Conservation (phyloP, 139 green algal genomes). For the Chlamydomonas eustigma region DNA sequence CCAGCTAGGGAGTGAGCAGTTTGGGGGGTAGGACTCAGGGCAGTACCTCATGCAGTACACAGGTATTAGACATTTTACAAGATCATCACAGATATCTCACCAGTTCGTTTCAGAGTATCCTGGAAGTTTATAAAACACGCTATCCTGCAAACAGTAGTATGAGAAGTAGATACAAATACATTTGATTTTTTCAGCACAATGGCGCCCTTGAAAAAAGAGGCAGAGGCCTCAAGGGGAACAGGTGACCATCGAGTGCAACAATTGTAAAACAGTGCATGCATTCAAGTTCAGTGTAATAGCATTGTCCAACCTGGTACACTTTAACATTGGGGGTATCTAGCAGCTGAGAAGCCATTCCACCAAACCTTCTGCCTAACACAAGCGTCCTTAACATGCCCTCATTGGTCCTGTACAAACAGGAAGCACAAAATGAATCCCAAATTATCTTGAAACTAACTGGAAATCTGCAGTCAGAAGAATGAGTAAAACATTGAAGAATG, state of each 20-base stretch:
- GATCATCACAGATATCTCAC: too few species aligned
- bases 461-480: too few species aligned
- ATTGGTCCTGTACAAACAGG: not conserved
- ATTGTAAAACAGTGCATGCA: too few species aligned
- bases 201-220: slow-evolving; percentile 9
- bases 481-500: too few species aligned
- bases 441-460: too few species aligned
- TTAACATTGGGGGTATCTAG: slow-evolving; percentile 32
- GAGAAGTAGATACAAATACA: not conserved
- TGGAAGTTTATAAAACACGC: not conserved
- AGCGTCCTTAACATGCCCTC: not conserved
- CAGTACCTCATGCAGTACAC: too few species aligned
- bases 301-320: slow-evolving; percentile 48
- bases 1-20: too few species aligned
- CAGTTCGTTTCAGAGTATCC: not conserved
- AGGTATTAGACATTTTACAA: too few species aligned
- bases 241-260: too few species aligned
- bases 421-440: too few species aligned
- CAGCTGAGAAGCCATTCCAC: slow-evolving; percentile 41
- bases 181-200: too few species aligned
- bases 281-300: slow-evolving; percentile 1
- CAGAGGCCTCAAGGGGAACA: not conserved
- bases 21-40: too few species aligned
- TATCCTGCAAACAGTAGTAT: not conserved
- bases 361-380: slow-evolving; percentile 22